Base-by-base conservation (phyloP, 2,329 filamentous ascomycete species). In the Claviceps humidiphila region DNA sequence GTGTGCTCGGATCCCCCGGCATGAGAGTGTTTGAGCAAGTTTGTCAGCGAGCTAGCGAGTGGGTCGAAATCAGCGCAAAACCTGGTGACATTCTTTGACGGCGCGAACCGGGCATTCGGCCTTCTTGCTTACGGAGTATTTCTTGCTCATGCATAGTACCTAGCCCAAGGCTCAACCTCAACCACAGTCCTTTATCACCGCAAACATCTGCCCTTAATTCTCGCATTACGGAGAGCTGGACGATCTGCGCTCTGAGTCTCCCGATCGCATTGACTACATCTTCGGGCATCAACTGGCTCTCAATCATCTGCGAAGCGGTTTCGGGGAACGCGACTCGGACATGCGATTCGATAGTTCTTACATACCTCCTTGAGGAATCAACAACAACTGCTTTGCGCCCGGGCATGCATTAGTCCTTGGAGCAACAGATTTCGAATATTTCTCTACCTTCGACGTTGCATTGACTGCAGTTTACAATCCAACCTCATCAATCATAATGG, bases 21-120 rank as follows among this genome's bases (percentile, higher is more conserved):
- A 50, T 68, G 66, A 66, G 66, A 59, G 56, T 63, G 55, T 68
- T 68, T 68, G 66, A 68, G 66, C 66, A 68, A 68, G 65, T 68
- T 68, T 65, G 54, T 55, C 55, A 47, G 39, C 20, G 46, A 17
- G 7, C 16, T 17, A 11, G 24, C 20, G 46, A 17, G 7, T 9
- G 8, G 4, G 24, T 3, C 24, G 44, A 14, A 44, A 26, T 16
- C n/a, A 46, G 44, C 44, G 44, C 24, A 46, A 46, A 34, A 9
- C 44, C 24, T 26, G 14, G 44, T 34, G 14, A 34, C 30, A 11
- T 34, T 34, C 30, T 34, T 34, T 9, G 30, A 34, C 9, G 30
- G 30, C 30, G 4, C 3, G 9, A 34, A 34, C 30, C 9, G 4
- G 9, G 30, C 30, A 34, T 34, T 34, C 30, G 30, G 30, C 3